These are phyloP conservation scores for Clohesyomyces aquaticus DNA, from an alignment of 495 filamentous ascomycete genomes.

Conservation along the genomic window DNA sequence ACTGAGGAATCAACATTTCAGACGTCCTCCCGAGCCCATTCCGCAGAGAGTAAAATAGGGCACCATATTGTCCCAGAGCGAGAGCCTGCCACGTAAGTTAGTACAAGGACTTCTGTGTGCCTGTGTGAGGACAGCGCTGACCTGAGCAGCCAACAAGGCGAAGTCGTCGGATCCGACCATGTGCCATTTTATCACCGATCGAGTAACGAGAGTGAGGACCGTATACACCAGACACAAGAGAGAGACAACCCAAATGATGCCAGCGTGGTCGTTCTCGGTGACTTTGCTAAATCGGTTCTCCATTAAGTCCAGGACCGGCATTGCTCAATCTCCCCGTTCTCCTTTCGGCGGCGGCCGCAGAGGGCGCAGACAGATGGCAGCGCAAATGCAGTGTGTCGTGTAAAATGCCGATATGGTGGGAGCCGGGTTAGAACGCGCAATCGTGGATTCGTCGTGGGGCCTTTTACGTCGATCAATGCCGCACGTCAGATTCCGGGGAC, in stretches of 20 bases:
- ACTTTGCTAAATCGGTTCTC: constrained; percentile 10
- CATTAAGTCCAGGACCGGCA: too few relatives aligned
- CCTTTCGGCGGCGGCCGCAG: too few relatives aligned
- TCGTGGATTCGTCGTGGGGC: too few relatives aligned
- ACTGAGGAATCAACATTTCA: background rate
- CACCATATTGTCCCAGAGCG: constrained; percentile 17
- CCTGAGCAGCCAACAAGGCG: constrained; percentile 20
- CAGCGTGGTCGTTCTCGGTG: constrained; percentile 24
- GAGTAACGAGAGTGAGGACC: constrained; percentile 11
- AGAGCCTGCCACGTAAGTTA: constrained; percentile 9
- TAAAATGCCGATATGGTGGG: too few relatives aligned
- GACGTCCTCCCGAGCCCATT: constrained; percentile 23
- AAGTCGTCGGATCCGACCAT: constrained; percentile 26
- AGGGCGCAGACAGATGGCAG: too few relatives aligned
- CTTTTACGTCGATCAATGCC: too few relatives aligned
- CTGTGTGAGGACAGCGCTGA: background rate
- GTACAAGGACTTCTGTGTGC: background rate
- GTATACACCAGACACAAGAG: constrained; percentile 16
- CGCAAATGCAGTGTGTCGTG: too few relatives aligned
- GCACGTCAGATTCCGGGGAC: too few relatives aligned
- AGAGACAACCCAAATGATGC: constrained; percentile 25
- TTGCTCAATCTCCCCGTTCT: too few relatives aligned
- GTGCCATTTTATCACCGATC: constrained; percentile 25
- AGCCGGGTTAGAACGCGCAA: too few relatives aligned
- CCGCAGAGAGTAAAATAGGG: constrained; percentile 18